Evolutionary conservation across 179 eudicot genomes (phyloP), one percentile per base, ranked within the genome.

Genomic region (Sideroxylon spinosum): DNA sequence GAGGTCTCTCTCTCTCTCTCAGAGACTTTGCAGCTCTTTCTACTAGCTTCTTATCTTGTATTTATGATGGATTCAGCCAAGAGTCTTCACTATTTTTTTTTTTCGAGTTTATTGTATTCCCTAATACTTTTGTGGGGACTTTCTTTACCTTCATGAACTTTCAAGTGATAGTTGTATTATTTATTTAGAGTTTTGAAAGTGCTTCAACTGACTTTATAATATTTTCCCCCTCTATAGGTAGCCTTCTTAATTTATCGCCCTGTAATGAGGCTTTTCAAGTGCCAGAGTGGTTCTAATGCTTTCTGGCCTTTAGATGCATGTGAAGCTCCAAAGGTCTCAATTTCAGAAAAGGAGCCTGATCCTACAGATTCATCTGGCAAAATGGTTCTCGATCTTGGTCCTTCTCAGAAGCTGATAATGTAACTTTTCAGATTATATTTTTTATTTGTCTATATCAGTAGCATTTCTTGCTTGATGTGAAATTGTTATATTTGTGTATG

Each of bases 161-260:
- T 9, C 11, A 7, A 23, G 8, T 50, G 61, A 7, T 19, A 23
- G 46, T 52, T 71, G 13, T 22, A 4, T 50, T 19, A 44, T 23
- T 10, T 64, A 26, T 9, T 19, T 17, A 25, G 32, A n/a, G 32
- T 52, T 59, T 59, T 9, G 46, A 22, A 10, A 28, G 13, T 71
- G 76, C 70, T 64, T 22, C 19, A 32, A 69, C 75, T 71, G n/a
- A 13, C 53, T 48, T 52, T 28, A 17, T 52, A 7, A 6, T 68
- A 7, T 23, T 61, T 23, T 63, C 12, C 28, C 73, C 56, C 73
- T 19, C 63, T 50, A 23, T 79, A 96, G 99, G 99, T 92, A 80
- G 97, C 89, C n/a, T 96, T 96, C 76, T 80, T 96, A 79, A 92
- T 96, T 74, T 96, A 88, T 83, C 92, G 99, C 57, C 98, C 98